A percentile compares a stretch with the other conserved stretches of the same genome.
Evolutionary conservation across 2,329 filamentous ascomycete genomes (phyloP).

Genomic region (Talaromyces sp.): DNA sequence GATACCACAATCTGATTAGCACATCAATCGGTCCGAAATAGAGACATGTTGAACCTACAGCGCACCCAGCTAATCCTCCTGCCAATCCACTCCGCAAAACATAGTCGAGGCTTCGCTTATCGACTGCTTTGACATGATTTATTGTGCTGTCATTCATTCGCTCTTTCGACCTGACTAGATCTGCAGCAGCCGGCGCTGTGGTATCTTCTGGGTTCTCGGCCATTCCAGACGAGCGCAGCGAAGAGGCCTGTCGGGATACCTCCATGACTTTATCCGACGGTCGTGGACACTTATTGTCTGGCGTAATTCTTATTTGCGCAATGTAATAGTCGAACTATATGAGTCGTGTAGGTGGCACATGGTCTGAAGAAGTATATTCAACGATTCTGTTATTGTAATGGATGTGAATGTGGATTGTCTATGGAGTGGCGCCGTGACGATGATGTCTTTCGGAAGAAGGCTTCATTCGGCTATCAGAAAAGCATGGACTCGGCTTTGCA

Average conservation of each 20-base stretch:
- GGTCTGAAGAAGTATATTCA: slow-evolving; percentile 23
- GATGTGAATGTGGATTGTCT: neutral
- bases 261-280: slow-evolving; percentile 33
- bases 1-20: neutral
- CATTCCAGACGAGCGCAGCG: slow-evolving; percentile 23
- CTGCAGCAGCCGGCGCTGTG: slow-evolving; percentile 1
- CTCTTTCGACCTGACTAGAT: slow-evolving; percentile 22
- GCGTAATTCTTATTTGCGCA: slow-evolving; percentile 13
- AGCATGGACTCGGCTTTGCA: slow-evolving; percentile 2
- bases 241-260: slow-evolving; percentile 28
- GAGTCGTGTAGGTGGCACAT: slow-evolving; percentile 30
- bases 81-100: slow-evolving; percentile 79
- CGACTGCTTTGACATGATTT: slow-evolving; percentile 44
- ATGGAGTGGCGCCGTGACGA: slow-evolving; percentile 17
- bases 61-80: slow-evolving; percentile 87
- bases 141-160: slow-evolving; percentile 22
- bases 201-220: slow-evolving; percentile 21
- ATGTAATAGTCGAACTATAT: slow-evolving; percentile 6
- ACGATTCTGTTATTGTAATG: neutral
- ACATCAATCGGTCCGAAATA: neutral
- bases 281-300: slow-evolving; percentile 22
- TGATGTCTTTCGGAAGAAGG: slow-evolving; percentile 15
- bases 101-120: slow-evolving; percentile 79
- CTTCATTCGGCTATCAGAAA: slow-evolving; percentile 14
- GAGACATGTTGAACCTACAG: slow-evolving; percentile 58